Conservation (phyloP, 306 rosid species). For the Astragalus glycyphyllos region DNA sequence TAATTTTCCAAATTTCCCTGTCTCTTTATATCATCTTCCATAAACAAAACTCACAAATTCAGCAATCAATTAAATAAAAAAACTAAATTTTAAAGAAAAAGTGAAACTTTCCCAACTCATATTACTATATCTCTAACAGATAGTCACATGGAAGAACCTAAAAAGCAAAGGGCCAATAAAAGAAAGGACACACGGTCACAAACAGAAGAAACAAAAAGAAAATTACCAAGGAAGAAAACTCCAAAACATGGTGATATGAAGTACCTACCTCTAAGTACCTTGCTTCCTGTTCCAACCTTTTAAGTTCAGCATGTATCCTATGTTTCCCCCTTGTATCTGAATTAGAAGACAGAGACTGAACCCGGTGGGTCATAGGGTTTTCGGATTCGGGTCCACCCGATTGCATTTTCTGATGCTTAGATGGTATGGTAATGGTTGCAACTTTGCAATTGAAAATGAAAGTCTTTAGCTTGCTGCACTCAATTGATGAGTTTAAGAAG, state of each 20-base stretch:
- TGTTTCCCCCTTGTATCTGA: constrained; percentile 93
- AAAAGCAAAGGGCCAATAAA: constrained; percentile 20
- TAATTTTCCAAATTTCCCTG: constrained; percentile 39
- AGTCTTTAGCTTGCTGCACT: constrained; percentile 29
- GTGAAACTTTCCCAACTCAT: constrained; percentile 33
- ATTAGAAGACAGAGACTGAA: constrained; percentile 64
- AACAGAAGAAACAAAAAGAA: constrained; percentile 20
- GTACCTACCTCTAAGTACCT: constrained; percentile 81
- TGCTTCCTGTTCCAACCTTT: constrained; percentile 90
- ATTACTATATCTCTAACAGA: constrained; percentile 22
- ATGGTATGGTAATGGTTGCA: too few species aligned
- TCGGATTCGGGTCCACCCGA: constrained; percentile 72
- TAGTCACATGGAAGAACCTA: background rate
- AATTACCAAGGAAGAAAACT: background rate
- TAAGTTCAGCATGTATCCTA: constrained; percentile 86
- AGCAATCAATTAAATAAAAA: constrained; percentile 20
- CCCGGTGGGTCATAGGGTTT: constrained; percentile 65
- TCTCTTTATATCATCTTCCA: background rate
- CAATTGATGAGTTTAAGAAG: constrained; percentile 44
- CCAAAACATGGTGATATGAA: constrained; percentile 31
- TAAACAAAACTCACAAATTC: constrained; percentile 1
- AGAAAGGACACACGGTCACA: constrained; percentile 23
- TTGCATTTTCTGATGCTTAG: constrained; percentile 64
- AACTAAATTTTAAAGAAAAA: constrained; percentile 21
- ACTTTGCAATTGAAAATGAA: background rate